phyloP scores from a whole-genome alignment of 2,329 filamentous ascomycete species.

The Boeremia lycopersici region DNA sequence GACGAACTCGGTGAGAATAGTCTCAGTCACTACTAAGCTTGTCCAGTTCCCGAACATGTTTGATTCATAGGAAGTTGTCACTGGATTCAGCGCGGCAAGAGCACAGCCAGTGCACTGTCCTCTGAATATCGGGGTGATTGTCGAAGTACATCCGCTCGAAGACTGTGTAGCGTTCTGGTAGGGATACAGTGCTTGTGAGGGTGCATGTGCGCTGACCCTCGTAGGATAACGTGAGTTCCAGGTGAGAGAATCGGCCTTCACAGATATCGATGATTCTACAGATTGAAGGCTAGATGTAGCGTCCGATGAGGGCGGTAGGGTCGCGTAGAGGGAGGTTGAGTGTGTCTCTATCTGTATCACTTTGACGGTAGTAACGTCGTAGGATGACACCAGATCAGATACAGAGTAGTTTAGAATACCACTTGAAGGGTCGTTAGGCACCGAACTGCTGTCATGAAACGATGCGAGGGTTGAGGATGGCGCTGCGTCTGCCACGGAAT shows the following conservation, averaged over 20 bases:
- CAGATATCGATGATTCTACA: not conserved
- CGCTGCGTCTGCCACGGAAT: not conserved
- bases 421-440: not conserved
- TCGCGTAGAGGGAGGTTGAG: not conserved
- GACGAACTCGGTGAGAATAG: constrained; percentile 29
- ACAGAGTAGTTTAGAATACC: not conserved
- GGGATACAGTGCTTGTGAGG: constrained; percentile 1
- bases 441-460: not conserved
- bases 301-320: not conserved
- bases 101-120: constrained; percentile 41
- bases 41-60: constrained; percentile 20
- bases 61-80: constrained; percentile 20
- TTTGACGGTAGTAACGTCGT: not conserved
- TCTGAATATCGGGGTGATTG: not conserved
- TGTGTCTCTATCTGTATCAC: not conserved
- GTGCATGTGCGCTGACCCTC: not conserved
- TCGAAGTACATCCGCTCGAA: not conserved
- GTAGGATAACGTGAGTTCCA: not conserved
- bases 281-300: not conserved
- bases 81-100: constrained; percentile 30
- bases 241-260: not conserved
- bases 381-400: not conserved
- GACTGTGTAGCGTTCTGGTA: constrained; percentile 5
- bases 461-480: constrained; percentile 1
- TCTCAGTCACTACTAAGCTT: constrained; percentile 34